Evolutionary conservation across 306 rosid species (phyloP).

Genomic region (Vigna angularis): DNA sequence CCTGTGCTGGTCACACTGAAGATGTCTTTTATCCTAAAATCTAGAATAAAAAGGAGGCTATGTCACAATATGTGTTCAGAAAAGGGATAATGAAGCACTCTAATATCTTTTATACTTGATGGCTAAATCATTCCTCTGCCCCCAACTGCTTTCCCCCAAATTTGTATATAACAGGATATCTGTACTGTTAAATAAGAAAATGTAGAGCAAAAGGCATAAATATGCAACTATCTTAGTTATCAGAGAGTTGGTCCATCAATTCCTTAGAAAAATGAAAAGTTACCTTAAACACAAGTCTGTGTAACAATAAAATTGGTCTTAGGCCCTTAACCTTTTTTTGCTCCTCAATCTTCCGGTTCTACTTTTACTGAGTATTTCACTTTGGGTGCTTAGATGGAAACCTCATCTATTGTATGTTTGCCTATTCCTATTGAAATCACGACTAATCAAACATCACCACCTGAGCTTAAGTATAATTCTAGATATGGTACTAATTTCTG

Average conservation of each 20-base stretch:
- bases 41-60: background rate
- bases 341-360: slow-evolving; percentile 35
- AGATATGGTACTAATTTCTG: slow-evolving; percentile 32
- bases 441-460: slow-evolving; percentile 15
- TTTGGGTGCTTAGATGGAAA: slow-evolving; percentile 24
- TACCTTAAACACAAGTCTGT: slow-evolving; percentile 19
- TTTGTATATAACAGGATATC: slow-evolving; percentile 1
- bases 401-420: slow-evolving; percentile 16
- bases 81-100: background rate
- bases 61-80: slow-evolving; percentile 12
- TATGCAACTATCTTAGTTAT: slow-evolving; percentile 10
- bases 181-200: background rate
- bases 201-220: background rate
- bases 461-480: slow-evolving; percentile 38
- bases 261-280: slow-evolving; percentile 21
- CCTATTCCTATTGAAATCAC: background rate
- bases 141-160: background rate
- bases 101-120: slow-evolving; percentile 13
- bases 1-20: background rate
- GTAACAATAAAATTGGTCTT: background rate
- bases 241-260: slow-evolving; percentile 1
- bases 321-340: slow-evolving; percentile 14
- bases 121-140: slow-evolving; percentile 12
- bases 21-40: background rate
- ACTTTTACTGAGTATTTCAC: slow-evolving; percentile 15